Conservation (phyloP, 2,329 filamentous ascomycete genomes). For the Aureobasidium melanogenum region DNA sequence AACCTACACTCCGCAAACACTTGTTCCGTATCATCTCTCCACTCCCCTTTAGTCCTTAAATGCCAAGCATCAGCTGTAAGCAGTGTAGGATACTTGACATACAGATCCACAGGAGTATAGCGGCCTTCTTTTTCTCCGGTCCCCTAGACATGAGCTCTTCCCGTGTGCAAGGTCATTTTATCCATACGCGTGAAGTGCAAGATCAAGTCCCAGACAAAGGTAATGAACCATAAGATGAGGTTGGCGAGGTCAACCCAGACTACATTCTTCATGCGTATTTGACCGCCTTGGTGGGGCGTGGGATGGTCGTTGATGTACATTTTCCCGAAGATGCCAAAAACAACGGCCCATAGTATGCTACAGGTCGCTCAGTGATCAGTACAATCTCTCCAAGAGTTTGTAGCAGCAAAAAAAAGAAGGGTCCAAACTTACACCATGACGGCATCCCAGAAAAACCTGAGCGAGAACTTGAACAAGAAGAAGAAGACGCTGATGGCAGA, state of each 20-base stretch:
- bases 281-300: conserved; percentile 41
- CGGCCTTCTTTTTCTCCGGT: background rate
- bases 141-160: background rate
- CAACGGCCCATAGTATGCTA: conserved; percentile 63
- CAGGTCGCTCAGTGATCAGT: background rate
- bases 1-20: background rate
- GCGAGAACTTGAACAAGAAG: conserved; percentile 49
- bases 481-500: conserved; percentile 52
- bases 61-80: background rate
- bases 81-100: background rate
- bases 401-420: background rate
- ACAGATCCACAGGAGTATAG: background rate
- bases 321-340: conserved; percentile 77
- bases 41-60: background rate
- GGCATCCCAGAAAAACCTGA: conserved; percentile 59
- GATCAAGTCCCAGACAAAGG: conserved; percentile 44
- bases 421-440: conserved; percentile 52
- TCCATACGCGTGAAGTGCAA: conserved; percentile 54
- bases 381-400: no score
- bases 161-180: conserved; percentile 44
- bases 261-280: conserved; percentile 73
- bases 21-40: background rate
- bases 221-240: conserved; percentile 66
- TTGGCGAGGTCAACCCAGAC: conserved; percentile 58
- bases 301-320: conserved; percentile 66